These are phyloP conservation scores for Sordariomycetes sp. DNA, from an alignment of 2,329 filamentous ascomycete genomes.

Conservation along the genomic window DNA sequence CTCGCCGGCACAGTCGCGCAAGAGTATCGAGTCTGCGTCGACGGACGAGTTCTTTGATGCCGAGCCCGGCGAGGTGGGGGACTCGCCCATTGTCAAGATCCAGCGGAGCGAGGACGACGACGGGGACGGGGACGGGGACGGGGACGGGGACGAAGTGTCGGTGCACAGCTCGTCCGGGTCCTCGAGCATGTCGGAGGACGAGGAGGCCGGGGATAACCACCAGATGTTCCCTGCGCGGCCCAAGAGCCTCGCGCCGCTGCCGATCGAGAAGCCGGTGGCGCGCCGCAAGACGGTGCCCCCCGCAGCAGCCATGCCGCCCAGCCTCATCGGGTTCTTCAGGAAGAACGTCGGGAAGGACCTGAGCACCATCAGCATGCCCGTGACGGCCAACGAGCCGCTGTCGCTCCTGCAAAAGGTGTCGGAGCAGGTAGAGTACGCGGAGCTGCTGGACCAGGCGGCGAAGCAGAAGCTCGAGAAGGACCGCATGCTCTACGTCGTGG, in stretches of 20 bases:
- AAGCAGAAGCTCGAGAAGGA: slow-evolving; percentile 47
- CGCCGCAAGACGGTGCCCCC: slow-evolving; percentile 60
- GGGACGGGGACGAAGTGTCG: slow-evolving; percentile 40
- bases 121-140: slow-evolving; percentile 56
- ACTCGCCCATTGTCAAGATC: slow-evolving; percentile 63
- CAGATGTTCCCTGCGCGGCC: slow-evolving; percentile 62
- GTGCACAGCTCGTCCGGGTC: slow-evolving; percentile 42
- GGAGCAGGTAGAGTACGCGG: slow-evolving; percentile 83
- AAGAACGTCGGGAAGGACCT: slow-evolving; percentile 98
- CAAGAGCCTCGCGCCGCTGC: slow-evolving; percentile 65
- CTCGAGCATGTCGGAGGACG: slow-evolving; percentile 46
- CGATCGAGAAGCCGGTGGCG: slow-evolving; percentile 48
- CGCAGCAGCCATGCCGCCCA: slow-evolving; percentile 70
- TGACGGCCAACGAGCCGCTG: slow-evolving; percentile 86
- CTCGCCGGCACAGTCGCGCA: slow-evolving; percentile 23
- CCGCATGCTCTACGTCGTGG: slow-evolving; percentile 71
- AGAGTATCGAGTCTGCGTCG: slow-evolving; percentile 68
- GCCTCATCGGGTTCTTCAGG: slow-evolving; percentile 82
- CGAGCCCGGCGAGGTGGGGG: slow-evolving; percentile 44
- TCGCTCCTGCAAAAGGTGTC: slow-evolving; percentile 80
- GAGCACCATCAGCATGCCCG: slow-evolving; percentile 93
- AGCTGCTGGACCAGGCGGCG: slow-evolving; percentile 66
- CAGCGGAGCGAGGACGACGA: slow-evolving; percentile 59
- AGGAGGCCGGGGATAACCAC: slow-evolving; percentile 41
- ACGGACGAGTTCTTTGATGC: slow-evolving; percentile 95